phyloP scores from a whole-genome alignment of 768 basidiomycete genomes.

The Aureoboletus auriporus region DNA sequence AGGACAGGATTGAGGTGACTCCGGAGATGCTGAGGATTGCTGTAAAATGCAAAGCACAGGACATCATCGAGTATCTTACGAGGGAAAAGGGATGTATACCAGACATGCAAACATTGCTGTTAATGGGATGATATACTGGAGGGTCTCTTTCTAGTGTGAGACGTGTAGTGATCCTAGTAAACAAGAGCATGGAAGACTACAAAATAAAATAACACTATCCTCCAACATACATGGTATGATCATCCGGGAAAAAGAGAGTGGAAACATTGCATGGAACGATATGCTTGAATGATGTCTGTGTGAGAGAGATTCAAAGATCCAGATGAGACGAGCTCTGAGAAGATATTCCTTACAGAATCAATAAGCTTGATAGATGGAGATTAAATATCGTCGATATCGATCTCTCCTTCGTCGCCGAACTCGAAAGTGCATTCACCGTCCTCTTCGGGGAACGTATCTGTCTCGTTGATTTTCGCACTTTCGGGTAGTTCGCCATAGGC shows the following conservation, averaged over 20 bases:
- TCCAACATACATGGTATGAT: conserved; percentile 13
- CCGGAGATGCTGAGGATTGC: conserved; percentile 62
- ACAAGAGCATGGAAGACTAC: conserved; percentile 2
- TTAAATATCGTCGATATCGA: conserved; percentile 90
- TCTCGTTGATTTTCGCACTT: conserved; percentile 96
- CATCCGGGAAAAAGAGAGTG: conserved; percentile 11
- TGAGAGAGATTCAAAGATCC: too few species aligned
- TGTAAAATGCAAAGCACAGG: conserved; percentile 57
- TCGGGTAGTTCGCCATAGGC: conserved; percentile 97
- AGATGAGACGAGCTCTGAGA: too few species aligned
- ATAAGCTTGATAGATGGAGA: conserved; percentile 7
- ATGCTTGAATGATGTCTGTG: conserved; percentile 9
- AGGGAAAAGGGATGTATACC: conserved; percentile 70
- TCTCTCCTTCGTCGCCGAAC: conserved; percentile 84
- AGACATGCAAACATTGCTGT: conserved; percentile 60
- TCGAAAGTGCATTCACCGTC: conserved; percentile 88
- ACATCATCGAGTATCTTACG: conserved; percentile 69
- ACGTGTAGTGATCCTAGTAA: neutral
- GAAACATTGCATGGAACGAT: conserved; percentile 7
- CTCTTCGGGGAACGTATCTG: conserved; percentile 88
- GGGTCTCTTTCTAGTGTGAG: neutral
- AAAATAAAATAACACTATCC: conserved; percentile 8
- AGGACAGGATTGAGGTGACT: conserved; percentile 55
- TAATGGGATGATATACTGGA: conserved; percentile 29
- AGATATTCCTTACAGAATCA: conserved; percentile 13